A percentile compares a stretch with the other conserved stretches of the same genome.
Conservation (phyloP, 148 eudicot genomes). For the Arctostaphylos glauca region DNA sequence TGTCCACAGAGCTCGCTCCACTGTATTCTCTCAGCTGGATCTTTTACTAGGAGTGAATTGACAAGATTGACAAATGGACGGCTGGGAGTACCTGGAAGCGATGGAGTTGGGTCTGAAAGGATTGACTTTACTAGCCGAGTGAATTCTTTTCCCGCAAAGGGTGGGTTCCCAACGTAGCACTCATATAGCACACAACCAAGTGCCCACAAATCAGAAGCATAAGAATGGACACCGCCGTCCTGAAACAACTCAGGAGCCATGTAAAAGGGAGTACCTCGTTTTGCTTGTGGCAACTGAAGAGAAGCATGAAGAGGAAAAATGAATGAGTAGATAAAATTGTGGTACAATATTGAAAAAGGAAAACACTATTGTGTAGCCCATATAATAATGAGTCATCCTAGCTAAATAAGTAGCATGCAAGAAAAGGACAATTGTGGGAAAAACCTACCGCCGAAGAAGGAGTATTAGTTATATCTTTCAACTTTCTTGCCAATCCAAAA, state of each 20-base stretch:
- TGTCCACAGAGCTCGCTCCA: constrained; percentile 88
- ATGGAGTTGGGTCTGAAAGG: constrained; percentile 81
- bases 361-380: constrained; percentile 4
- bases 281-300: constrained; percentile 85
- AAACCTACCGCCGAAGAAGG: constrained; percentile 68
- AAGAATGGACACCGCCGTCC: constrained; percentile 97
- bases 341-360: background rate
- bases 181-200: constrained; percentile 97
- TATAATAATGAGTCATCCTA: background rate
- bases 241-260: constrained; percentile 99
- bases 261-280: constrained; percentile 96
- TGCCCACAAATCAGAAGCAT: constrained; percentile 96
- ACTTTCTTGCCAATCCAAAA: constrained; percentile 88
- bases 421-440: background rate
- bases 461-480: constrained; percentile 73
- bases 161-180: constrained; percentile 87
- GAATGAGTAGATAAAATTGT: constrained; percentile 10
- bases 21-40: constrained; percentile 91
- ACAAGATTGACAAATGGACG: constrained; percentile 79
- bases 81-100: constrained; percentile 81
- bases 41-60: constrained; percentile 84
- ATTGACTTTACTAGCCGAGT: constrained; percentile 85
- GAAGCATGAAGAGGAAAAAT: constrained; percentile 18
- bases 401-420: background rate
- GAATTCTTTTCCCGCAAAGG: constrained; percentile 80